Evolutionary conservation across 768 basidiomycete genomes (phyloP).

Genomic region (Kwoniella pini): DNA sequence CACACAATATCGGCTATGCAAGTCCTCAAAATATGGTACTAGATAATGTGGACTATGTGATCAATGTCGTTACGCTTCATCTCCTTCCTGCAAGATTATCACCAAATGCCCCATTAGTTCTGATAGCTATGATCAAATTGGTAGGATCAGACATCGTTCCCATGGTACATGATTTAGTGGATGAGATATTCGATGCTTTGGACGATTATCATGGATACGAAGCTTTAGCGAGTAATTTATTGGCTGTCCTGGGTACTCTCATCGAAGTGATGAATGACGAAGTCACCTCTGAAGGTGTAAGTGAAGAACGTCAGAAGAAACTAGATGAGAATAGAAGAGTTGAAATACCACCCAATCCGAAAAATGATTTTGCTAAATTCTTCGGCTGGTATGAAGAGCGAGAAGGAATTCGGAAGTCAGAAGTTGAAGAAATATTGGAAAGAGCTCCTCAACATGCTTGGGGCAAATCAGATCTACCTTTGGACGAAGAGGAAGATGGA

Average conservation of each 20-base stretch:
- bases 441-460: conserved; percentile 46
- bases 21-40: conserved; percentile 82
- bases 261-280: conserved; percentile 69
- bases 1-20: conserved; percentile 80
- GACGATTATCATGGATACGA: conserved; percentile 96
- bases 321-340: conserved; percentile 26
- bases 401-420: conserved; percentile 15
- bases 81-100: conserved; percentile 76
- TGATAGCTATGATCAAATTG: conserved; percentile 78
- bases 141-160: conserved; percentile 85
- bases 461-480: conserved; percentile 34
- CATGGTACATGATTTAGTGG: conserved; percentile 88
- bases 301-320: conserved; percentile 20
- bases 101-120: conserved; percentile 81
- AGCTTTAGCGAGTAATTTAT: conserved; percentile 76
- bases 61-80: conserved; percentile 83
- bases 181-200: conserved; percentile 93
- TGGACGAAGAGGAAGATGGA: conserved; percentile 33
- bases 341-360: conserved; percentile 35
- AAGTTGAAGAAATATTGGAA: conserved; percentile 45
- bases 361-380: conserved; percentile 56
- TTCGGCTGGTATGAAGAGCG: conserved; percentile 64
- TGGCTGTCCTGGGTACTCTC: conserved; percentile 84
- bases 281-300: conserved; percentile 21
- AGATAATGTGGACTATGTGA: conserved; percentile 93